Evolutionary conservation across 169 alveolate species (phyloP).

Genomic region (Besnoitia besnoiti): DNA sequence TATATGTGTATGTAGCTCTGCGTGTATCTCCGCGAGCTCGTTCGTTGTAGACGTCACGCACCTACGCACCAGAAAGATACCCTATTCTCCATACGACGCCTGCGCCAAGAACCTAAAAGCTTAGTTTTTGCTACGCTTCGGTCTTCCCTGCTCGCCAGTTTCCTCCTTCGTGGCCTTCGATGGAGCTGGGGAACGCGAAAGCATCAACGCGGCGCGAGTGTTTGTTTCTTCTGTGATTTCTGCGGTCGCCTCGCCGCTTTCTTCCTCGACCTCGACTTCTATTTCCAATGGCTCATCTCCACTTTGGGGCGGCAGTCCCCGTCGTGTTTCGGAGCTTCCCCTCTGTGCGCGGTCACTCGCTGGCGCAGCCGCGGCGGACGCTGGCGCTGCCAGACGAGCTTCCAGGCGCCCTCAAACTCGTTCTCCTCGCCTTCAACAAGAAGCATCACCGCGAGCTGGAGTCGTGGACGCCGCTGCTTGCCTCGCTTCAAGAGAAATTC

Average conservation of each 20-base stretch:
- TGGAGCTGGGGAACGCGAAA: no score
- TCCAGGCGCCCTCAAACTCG: background rate
- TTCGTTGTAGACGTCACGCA: no score
- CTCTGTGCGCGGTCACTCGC: background rate
- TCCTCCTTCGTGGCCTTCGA: no score
- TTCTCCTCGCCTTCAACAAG: background rate
- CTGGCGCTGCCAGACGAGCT: background rate
- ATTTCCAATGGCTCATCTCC: background rate
- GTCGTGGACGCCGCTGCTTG: background rate
- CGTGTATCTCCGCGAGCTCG: no score
- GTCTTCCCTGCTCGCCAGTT: no score
- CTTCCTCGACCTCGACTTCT: background rate
- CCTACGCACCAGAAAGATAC: no score
- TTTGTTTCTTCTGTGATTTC: no score
- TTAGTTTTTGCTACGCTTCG: no score
- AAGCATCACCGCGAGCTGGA: background rate
- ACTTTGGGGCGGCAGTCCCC: slow-evolving; percentile 23
- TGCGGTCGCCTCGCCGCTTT: background rate
- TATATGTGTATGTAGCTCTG: no score
- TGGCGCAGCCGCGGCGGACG: background rate
- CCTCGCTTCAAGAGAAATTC: background rate
- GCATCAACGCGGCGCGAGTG: no score
- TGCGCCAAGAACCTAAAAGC: no score
- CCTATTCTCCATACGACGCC: no score
- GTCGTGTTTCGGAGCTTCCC: background rate